Base-by-base conservation (phyloP, 495 filamentous ascomycete species). In the Penicillium argentinense region DNA sequence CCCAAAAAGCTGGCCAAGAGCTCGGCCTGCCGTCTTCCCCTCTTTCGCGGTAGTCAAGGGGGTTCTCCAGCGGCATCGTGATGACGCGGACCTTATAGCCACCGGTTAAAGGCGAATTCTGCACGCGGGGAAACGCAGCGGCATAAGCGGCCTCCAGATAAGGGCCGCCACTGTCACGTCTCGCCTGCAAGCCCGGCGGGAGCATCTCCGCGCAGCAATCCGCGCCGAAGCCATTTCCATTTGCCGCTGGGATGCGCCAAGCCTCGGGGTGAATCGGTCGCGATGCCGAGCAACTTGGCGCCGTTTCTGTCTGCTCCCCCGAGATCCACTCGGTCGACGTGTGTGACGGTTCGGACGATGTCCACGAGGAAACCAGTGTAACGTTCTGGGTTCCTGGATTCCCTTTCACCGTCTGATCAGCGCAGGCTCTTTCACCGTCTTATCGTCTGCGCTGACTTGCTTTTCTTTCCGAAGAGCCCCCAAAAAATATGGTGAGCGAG, bases 211-310 rank as follows among this genome's bases (percentile, higher is more conserved):
- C 13, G 7, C 33, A 22, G 30, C 17, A 7, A n/a, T 13, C 29
- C 21, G 13, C 6, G 22, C 22, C 34, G 47, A 28, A 40, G 23
- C 7, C 37, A 14, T 36, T 22, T 5, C 9, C 3, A 5, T 28
- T 30, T 23, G 5, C 37, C 42, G 28, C 33, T 19, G 42, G 23
- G 25, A 33, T 45, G 21, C 21, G 53, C 51, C 42, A 39, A 23
- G n/a, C 39, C 46, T 52, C 57, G 54, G 57, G 32, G 44, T 34
- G 45, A 54, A 51, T 47, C 24, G 19, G 21, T 38, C 16, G 16
- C 19, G 41, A 38, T 49, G 47, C 51, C 54, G 44, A 52, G 40
- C 32, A 25, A 14, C 57, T 61, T 58, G 57, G 57, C 57, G 41
- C 17, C 21, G 28, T 29, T 24, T 27, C 38, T 42, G 23, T 52